Conservation (phyloP, 2,329 filamentous ascomycete species). For the Dendrostoma leiphaemia region DNA sequence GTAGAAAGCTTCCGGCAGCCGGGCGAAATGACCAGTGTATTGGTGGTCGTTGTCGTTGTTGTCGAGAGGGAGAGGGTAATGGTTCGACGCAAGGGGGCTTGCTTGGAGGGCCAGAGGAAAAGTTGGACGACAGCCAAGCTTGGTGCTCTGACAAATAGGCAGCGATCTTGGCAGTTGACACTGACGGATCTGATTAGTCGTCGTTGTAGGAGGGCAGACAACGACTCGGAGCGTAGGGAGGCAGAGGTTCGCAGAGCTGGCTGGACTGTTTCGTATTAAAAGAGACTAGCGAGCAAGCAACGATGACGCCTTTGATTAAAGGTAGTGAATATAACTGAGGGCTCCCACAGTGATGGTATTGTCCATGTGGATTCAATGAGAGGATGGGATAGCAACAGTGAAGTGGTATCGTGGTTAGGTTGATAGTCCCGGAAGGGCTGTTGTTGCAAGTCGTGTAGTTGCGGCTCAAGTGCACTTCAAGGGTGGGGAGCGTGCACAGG, state of each 20-base stretch:
- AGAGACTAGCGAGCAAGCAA: neutral
- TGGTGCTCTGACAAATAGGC: too few species aligned
- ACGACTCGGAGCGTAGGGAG: too few species aligned
- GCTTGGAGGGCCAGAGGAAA: too few species aligned
- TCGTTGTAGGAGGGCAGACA: too few species aligned
- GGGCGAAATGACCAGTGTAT: too few species aligned
- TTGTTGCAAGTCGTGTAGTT: neutral
- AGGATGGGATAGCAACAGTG: neutral
- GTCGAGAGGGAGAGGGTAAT: too few species aligned
- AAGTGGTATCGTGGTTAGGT: neutral
- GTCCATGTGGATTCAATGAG: neutral
- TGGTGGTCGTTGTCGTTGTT: too few species aligned
- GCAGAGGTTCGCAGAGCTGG: neutral
- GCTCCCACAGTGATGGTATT: neutral
- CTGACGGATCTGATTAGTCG: too few species aligned
- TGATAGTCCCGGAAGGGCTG: neutral
- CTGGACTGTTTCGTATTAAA: neutral
- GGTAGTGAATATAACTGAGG: neutral
- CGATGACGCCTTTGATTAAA: neutral
- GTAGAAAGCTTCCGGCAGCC: too few species aligned
- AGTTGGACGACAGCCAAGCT: neutral
- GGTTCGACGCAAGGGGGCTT: too few species aligned
- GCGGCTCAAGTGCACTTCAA: neutral
- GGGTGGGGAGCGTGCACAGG: neutral
- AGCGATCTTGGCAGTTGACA: too few species aligned